Evolutionary conservation across 2,329 filamentous ascomycete species (phyloP), one percentile per base, ranked within the genome.

Genomic region (Calonectria pteridis): DNA sequence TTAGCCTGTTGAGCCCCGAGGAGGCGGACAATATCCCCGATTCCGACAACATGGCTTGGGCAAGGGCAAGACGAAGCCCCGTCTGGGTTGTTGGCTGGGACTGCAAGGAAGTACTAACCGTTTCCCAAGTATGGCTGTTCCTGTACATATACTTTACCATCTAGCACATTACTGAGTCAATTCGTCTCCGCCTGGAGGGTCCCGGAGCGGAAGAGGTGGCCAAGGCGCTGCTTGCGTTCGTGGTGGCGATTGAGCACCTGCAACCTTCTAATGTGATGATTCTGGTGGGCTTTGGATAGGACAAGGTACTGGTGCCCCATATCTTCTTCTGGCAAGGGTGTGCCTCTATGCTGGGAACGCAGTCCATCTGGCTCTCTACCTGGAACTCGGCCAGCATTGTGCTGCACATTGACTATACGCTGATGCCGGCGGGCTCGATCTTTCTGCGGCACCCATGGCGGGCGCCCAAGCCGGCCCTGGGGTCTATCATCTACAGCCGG

Each of bases 401-500:
- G 20, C 80, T 77, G 72, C 85, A 89, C 80, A 83, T 84, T 14
- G 79, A 84, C 62, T 80, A 80, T 50, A 81, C 81, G n/a, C 78
- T 83, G 67, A 79, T 79, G 28, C 76, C 80, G 11, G 80, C 81
- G 13, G 82, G 80, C 3, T 40, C 2, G 82, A 83, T 66, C 14
- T 81, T 83, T 59, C 81, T 84, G 20, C 91, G 90, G 79, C 94
- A 95, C 83, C 94, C 94, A 5, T 87, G 91, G 2, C 91, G 94
- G 5, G 90, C 90, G 3, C 87, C 91, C 53, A 95, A 95, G 85
- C 94, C 94, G 9, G 83, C 85, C 4, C 91, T 92, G 0, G 93
- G 93, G 1, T 89, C 91, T 1, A 87, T 92, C 74, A 88, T 94
- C 77, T 95, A 95, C 87, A 94, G 93, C 80, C 92, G 94, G 58